Evolutionary conservation across 1,284 basidiomycete species (phyloP), one percentile per base, ranked within the genome.

Genomic region (Pseudozyma thailandica): DNA sequence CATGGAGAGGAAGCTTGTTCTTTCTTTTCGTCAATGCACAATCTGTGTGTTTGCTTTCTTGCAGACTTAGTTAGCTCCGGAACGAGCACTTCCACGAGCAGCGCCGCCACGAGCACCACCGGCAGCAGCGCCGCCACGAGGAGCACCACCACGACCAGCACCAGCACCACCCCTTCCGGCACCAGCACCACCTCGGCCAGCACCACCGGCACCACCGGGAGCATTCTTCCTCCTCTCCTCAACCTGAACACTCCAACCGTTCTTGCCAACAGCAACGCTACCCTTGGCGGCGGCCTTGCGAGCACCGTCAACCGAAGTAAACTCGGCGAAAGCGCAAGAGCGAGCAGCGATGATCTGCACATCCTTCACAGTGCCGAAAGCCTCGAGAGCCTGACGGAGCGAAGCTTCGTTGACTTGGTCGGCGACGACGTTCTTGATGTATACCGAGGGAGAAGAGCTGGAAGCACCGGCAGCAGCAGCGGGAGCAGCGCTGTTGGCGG

Each of bases 321-420:
- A 98, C 84, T 98, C 94, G 78, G 94, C 87, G 87, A 98, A 98
- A 1, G 94, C 95, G 81, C 94, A 97, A 0, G 92, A 92, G 84
- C 93, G 95, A 82, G 80, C 81, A 69, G 91, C 90, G 48, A 96
- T 90, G 75, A 97, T 90, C 84, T 97, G 93, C 46, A 93, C 85
- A 48, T 94, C 92, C 84, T 91, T 92, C 80, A 96, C 87, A 4
- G 90, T 87, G 6, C 94, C 94, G 83, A 97, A 97, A 31, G 85
- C 78, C 6, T 86, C 85, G 26, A 97, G 88, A 10, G 86, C 85
- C 23, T 85, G 84, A 46, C 84, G 86, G 30, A 98, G 87, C 1
- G 87, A 85, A 18, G 84, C 76, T 51, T 89, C 87, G 56, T 89
- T 86, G 39, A 97, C 86, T 23, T 87, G 85, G 70, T 95, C 92